phyloP scores from a whole-genome alignment of 768 basidiomycete genomes.

The Psilocybe cyanescens region DNA sequence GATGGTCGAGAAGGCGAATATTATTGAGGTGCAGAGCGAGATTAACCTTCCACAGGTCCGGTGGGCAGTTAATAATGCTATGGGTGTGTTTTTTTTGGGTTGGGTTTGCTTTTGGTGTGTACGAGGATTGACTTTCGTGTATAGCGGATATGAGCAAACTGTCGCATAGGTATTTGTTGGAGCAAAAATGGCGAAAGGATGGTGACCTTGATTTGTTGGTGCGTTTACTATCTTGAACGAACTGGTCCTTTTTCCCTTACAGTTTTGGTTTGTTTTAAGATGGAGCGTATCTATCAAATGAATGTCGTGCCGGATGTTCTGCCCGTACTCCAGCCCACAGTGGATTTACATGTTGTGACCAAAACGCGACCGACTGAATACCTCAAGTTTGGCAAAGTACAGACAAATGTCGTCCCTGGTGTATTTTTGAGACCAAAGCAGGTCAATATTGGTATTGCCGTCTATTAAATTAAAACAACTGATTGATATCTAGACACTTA shows the following conservation, averaged over 20 bases:
- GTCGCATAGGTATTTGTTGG: constrained; percentile 78
- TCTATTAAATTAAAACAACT: neutral
- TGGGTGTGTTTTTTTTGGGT: constrained; percentile 55
- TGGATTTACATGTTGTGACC: constrained; percentile 73
- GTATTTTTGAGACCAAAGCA: constrained; percentile 67
- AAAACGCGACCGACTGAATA: constrained; percentile 34
- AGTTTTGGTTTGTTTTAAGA: constrained; percentile 45
- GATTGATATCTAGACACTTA: constrained; percentile 52
- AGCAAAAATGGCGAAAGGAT: constrained; percentile 84
- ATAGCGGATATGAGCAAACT: constrained; percentile 70
- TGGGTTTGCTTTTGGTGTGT: neutral
- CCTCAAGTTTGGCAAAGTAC: constrained; percentile 34
- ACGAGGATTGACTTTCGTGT: neutral
- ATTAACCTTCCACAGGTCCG: constrained; percentile 84
- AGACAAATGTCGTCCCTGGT: constrained; percentile 69
- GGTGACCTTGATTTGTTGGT: constrained; percentile 87
- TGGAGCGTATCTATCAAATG: constrained; percentile 95
- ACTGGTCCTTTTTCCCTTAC: neutral
- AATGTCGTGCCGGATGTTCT: constrained; percentile 87
- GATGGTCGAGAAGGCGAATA: constrained; percentile 51
- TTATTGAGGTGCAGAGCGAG: constrained; percentile 79
- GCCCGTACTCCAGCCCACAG: constrained; percentile 66
- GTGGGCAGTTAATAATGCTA: constrained; percentile 79
- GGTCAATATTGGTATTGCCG: constrained; percentile 40
- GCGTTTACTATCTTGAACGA: constrained; percentile 27